Conservation (phyloP, 1,284 basidiomycete genomes). For the Stereum hirsutum region DNA sequence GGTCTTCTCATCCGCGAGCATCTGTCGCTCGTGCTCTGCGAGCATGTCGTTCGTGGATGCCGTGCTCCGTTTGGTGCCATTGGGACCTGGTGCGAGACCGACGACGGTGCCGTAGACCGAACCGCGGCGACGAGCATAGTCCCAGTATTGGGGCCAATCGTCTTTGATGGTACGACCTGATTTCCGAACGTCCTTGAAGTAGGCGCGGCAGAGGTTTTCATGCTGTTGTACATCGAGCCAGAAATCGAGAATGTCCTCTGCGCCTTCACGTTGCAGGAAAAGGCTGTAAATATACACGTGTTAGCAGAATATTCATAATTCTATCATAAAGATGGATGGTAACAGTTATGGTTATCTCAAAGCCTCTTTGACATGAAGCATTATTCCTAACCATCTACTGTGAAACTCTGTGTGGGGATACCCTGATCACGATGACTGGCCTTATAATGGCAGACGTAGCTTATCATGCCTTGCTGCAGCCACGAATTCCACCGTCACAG, state of each 20-base stretch:
- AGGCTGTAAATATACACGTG: constrained; percentile 33
- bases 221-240: constrained; percentile 99
- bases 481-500: no score
- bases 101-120: constrained; percentile 89
- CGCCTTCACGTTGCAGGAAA: constrained; percentile 88
- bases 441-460: no score
- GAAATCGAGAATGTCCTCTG: constrained; percentile 95
- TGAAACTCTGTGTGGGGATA: constrained; percentile 1
- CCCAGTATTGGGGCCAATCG: constrained; percentile 97
- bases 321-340: no score
- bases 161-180: constrained; percentile 87
- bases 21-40: constrained; percentile 54
- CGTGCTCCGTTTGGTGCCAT: constrained; percentile 63
- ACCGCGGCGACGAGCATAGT: constrained; percentile 79
- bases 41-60: constrained; percentile 61
- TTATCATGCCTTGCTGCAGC: no score
- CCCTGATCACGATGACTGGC: no score
- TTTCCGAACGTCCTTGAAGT: constrained; percentile 96
- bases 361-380: constrained; percentile 11
- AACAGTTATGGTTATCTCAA: no score
- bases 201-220: constrained; percentile 95
- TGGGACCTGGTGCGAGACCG: constrained; percentile 48
- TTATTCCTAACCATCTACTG: constrained; percentile 3
- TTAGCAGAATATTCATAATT: no score
- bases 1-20: constrained; percentile 27